Base-by-base conservation (phyloP, 345 rosid genomes). In the Pugionium dolabratum region DNA sequence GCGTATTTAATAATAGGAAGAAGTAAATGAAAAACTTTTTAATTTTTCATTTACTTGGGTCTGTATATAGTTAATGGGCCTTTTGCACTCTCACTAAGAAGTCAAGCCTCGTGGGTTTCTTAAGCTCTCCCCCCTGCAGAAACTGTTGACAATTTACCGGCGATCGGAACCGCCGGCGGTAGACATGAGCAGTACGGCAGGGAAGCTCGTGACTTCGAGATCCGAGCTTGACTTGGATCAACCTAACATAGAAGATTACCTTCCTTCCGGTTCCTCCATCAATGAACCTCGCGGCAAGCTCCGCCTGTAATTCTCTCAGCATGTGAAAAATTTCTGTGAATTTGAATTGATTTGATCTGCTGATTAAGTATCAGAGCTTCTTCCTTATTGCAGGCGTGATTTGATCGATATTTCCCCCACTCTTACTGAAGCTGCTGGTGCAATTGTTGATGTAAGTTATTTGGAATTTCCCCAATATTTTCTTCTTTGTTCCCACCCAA, bases 341-440 rank as follows among this genome's bases (percentile, higher is more conserved):
- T 72, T 54, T 2, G 27, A 7, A 51, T 48, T 50, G 47, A 35
- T 60, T 55, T 27, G 27, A 35, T 70, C 56, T 6, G 43, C 11
- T 65, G 25, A 47, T 68, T 46, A 7, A 62, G 7, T 43, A 34
- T 33, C 46, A 27, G 33, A n/a, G 9, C 0, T 59, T 31, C 40
- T 54, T 8, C 1, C 34, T 36, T 2, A 34, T 59, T 56, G 31
- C 63, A 91, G 97, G 80, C 83, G 85, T 62, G 96, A 95, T 80
- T 75, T 95, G 83, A 86, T 95, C n/a, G 97, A 95, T 34, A 80
- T 91, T 50, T 84, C 96, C 4, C 97, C 95, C 0, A 80, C 91
- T 9, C 85, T 94, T 10, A 85, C 97, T 9, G 99, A 95, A 79
- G 97, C 97, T 74, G 96, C 91, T 54, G 99, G 99, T 57, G 99